phyloP scores from a whole-genome alignment of 495 filamentous ascomycete species.

The Tuber magnatum region DNA sequence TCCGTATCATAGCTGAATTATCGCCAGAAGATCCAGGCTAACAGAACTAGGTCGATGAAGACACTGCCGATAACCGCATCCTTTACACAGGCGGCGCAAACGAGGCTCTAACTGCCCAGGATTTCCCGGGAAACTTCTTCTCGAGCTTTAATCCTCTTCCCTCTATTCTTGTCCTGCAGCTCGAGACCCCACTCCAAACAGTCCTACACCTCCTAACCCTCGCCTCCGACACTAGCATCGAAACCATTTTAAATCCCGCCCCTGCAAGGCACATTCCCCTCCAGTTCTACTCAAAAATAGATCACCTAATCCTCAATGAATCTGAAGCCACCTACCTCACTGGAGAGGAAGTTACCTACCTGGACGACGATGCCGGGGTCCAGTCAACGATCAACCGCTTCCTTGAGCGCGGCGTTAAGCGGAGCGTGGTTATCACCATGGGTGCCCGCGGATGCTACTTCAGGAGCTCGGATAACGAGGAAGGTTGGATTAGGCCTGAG shows the following conservation, averaged over 20 bases:
- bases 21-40: background rate
- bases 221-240: constrained; percentile 48
- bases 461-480: constrained; percentile 44
- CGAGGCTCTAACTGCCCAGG: constrained; percentile 43
- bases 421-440: constrained; percentile 72
- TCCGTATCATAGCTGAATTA: background rate
- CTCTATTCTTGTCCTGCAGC: constrained; percentile 73
- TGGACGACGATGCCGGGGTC: constrained; percentile 47
- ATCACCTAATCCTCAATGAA: constrained; percentile 82
- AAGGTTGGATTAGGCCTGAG: constrained; percentile 43
- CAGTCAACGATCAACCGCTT: constrained; percentile 52
- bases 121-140: constrained; percentile 44
- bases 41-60: constrained; percentile 58
- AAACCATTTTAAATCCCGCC: constrained; percentile 63
- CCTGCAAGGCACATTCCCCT: constrained; percentile 67
- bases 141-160: constrained; percentile 43
- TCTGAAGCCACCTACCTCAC: constrained; percentile 73
- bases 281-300: constrained; percentile 60
- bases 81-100: constrained; percentile 77
- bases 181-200: constrained; percentile 72
- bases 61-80: constrained; percentile 79
- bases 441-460: constrained; percentile 67
- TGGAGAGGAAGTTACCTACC: constrained; percentile 46
- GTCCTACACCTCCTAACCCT: constrained; percentile 58
- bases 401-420: constrained; percentile 56